Evolutionary conservation across 2,329 filamentous ascomycete genomes (phyloP), one percentile per base, ranked within the genome.

Genomic region (Stemphylium vesicarium): DNA sequence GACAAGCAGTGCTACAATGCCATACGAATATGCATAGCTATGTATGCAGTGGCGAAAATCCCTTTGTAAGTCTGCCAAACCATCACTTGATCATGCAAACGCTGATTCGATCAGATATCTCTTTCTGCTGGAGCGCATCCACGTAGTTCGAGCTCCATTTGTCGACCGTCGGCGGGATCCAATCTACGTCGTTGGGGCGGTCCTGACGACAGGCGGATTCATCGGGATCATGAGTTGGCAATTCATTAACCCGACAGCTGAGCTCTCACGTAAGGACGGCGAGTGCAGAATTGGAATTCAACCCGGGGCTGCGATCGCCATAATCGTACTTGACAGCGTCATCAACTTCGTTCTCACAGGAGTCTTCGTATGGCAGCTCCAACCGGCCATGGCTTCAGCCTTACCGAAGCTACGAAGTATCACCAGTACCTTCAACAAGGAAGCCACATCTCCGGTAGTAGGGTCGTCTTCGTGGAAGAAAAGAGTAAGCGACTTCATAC

Each of bases 91-190:
- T 13, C 18, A 6, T 12, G n/a, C 7, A 24, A 3, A 6, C 11
- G 9, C 31, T 45, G 13, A 42, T 20, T 10, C 38, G 59, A 16
- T 3, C 32, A 64, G 70, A 37, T 75, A 76, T 48, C 52, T 77
- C 5, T 78, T 76, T 53, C 59, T 78, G 3, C 65, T 77, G 15
- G 76, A 78, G 56, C 69, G 76, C 10, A 65, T 71, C 13, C 73
- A 77, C 43, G 64, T 72, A 15, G 63, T 77, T 12, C 64, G 75
- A 20, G 57, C 66, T 9, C 63, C 71, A 3, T 67, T 70, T 41
- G 47, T 66, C 18, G 53, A 64, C 6, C 70, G 75, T 3, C 38
- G 53, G 8, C 58, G 68, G 11, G 73, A 77, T 47, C 64, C 56
- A 11, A 41, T 76, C 7, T 78, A 74, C 66, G 37, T 73, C 1